These are phyloP conservation scores for Saccharomycopsis hybrid DNA, from an alignment of 1,139 yeast species.

Conservation along the genomic window DNA sequence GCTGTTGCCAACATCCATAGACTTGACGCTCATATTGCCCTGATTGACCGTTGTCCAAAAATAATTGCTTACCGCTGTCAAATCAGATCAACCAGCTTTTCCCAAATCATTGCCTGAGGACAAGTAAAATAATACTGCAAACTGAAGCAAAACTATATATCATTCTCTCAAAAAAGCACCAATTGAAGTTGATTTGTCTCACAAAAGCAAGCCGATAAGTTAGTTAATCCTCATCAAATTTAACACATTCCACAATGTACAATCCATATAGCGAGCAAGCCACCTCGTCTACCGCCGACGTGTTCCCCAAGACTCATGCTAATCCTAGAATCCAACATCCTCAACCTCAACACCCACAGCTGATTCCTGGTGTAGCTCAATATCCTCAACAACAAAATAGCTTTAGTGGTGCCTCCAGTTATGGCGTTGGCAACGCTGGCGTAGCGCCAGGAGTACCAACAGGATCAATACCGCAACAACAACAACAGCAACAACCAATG, in stretches of 20 bases:
- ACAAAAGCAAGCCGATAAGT: too few species aligned
- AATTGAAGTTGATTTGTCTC: too few species aligned
- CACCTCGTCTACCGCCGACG: conserved; percentile 1
- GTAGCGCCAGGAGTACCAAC: not conserved
- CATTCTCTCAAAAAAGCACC: too few species aligned
- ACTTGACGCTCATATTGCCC: too few species aligned
- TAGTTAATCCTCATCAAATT: not conserved
- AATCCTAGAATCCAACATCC: conserved; percentile 20
- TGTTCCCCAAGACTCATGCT: not conserved
- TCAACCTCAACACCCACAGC: conserved; percentile 20
- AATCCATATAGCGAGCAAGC: conserved; percentile 34
- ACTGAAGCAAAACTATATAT: too few species aligned
- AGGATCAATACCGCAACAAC: not conserved
- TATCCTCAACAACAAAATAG: conserved; percentile 23
- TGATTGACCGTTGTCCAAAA: too few species aligned
- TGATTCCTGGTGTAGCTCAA: conserved; percentile 27
- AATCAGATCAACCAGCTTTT: too few species aligned
- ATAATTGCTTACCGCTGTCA: too few species aligned
- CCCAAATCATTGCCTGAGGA: too few species aligned
- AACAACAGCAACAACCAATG: not conserved
- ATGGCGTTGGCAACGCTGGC: not conserved
- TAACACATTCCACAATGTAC: conserved; percentile 31
- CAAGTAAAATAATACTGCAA: too few species aligned
- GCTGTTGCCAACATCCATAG: too few species aligned
- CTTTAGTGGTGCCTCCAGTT: not conserved